Conservation (phyloP, 78 protist genomes). For the Cavenderia fasciculata region DNA sequence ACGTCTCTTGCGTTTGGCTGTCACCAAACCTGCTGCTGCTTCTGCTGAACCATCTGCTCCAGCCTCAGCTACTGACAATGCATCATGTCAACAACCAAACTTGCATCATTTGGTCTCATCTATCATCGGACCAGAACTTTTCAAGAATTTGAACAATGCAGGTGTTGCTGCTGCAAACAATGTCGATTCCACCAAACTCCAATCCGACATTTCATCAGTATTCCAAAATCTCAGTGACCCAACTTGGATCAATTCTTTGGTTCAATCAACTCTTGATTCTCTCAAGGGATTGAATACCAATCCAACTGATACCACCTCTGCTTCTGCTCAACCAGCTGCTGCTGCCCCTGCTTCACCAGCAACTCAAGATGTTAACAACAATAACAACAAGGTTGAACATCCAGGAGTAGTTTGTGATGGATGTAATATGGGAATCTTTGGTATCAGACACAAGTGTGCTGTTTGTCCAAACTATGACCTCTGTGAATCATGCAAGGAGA, state of each 20-base stretch:
- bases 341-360: neutral
- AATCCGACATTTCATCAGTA: no score
- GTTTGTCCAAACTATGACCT: constrained; percentile 78
- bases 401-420: constrained; percentile 71
- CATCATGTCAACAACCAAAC: neutral
- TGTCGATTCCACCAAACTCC: no score
- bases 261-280: neutral
- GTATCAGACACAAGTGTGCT: constrained; percentile 77
- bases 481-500: constrained; percentile 41
- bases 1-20: constrained; percentile 1
- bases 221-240: no score
- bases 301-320: neutral
- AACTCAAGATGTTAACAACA: neutral
- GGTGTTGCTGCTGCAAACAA: no score
- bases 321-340: neutral
- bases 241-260: neutral
- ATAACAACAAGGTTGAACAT: constrained; percentile 48
- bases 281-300: neutral
- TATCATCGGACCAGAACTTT: neutral
- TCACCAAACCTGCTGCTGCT: neutral
- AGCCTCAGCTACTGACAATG: neutral
- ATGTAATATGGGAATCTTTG: constrained; percentile 17
- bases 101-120: neutral
- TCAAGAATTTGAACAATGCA: no score
- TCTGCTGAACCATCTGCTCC: neutral